Conservation (phyloP, 164 flowering plant genomes). For the Kalanchoe fedtschenkoi region DNA sequence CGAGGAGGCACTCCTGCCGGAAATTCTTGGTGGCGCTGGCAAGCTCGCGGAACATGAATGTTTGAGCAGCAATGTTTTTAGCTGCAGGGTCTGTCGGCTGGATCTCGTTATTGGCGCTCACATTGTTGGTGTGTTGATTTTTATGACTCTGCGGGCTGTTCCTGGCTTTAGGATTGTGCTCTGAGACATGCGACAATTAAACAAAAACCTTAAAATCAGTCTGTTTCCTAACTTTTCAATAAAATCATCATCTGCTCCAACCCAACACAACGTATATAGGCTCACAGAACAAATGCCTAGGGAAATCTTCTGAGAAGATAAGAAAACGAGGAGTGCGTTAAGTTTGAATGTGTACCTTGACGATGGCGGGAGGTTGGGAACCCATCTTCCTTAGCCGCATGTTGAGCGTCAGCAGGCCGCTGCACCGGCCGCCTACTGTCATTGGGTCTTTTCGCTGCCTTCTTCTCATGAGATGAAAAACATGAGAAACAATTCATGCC, state of each 20-base stretch:
- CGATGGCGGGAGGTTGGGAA: neutral
- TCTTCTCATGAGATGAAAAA: neutral
- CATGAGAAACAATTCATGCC: constrained; percentile 6
- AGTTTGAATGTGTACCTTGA: neutral
- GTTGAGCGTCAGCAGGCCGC: neutral
- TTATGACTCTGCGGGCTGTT: neutral
- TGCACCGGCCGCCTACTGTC: neutral
- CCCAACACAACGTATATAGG: too few relatives aligned
- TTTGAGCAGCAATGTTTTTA: neutral
- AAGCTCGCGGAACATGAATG: neutral
- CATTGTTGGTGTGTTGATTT: neutral
- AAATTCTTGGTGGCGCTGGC: constrained; percentile 4
- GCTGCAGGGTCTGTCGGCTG: constrained; percentile 3
- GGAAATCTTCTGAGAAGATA: neutral
- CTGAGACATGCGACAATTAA: neutral
- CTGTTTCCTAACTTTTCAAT: too few relatives aligned
- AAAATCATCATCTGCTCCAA: too few relatives aligned
- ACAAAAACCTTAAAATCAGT: neutral
- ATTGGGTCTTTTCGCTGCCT: neutral
- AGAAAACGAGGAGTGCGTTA: neutral
- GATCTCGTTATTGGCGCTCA: neutral
- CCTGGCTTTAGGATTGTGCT: neutral
- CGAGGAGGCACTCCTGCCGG: neutral
- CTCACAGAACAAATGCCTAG: too few relatives aligned
- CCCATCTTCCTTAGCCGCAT: neutral